A percentile compares a stretch with the other conserved stretches of the same genome.
phyloP scores from a whole-genome alignment of 2,329 filamentous ascomycete species.

The Xylaria sp. region DNA sequence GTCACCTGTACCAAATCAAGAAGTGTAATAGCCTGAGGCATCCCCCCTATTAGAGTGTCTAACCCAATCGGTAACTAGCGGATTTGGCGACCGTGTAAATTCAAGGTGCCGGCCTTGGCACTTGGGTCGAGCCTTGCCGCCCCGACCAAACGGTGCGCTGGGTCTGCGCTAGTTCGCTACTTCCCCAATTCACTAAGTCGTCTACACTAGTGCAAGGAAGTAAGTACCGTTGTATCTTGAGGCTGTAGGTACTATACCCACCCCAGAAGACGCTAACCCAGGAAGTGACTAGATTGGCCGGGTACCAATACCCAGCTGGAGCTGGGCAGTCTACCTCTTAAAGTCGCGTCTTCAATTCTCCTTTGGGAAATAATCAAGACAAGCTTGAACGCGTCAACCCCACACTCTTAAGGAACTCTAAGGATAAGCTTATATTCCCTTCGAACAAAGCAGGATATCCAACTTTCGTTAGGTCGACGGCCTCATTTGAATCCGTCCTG shows the following conservation, averaged over 20 bases:
- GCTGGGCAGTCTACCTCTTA: not conserved
- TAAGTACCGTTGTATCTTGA: not conserved
- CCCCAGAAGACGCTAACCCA: not conserved
- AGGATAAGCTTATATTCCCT: not conserved
- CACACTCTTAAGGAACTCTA: not conserved
- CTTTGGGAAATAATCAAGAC: conserved; percentile 1
- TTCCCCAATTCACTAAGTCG: too few relatives aligned
- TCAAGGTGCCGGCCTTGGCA: conserved; percentile 18
- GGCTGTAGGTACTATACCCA: not conserved
- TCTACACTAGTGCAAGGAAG: too few relatives aligned
- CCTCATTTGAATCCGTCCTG: not conserved
- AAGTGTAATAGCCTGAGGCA: not conserved
- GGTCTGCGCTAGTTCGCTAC: too few relatives aligned
- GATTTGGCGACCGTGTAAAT: not conserved
- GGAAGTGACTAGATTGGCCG: not conserved
- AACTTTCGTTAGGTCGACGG: not conserved
- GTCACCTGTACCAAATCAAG: too few relatives aligned
- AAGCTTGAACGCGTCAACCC: conserved; percentile 19
- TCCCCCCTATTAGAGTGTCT: conserved; percentile 12
- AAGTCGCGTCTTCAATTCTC: conserved; percentile 8
- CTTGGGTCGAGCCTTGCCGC: conserved; percentile 3
- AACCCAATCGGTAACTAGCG: conserved; percentile 8
- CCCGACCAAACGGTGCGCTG: not conserved
- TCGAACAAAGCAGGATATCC: not conserved
- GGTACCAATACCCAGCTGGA: not conserved